Conservation (phyloP, 768 basidiomycete species). For the Candolleomyces aberdarensis region DNA sequence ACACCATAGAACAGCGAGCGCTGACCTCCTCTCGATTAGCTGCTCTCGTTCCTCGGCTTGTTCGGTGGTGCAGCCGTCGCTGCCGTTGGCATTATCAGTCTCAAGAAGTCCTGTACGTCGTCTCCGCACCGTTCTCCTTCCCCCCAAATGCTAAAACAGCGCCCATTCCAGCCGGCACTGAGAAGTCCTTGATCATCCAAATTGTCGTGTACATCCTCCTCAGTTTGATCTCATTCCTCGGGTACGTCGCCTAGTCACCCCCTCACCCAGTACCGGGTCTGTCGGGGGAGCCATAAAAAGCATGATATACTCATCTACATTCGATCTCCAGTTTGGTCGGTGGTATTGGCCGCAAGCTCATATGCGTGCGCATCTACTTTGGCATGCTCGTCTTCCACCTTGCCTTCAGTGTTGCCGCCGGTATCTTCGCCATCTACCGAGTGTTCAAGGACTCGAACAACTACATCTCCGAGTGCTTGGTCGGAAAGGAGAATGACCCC, state of each 20-base stretch:
- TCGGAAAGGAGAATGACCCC: constrained; percentile 24
- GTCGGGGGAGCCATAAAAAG: background rate
- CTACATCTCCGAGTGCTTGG: constrained; percentile 36
- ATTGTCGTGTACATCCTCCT: constrained; percentile 40
- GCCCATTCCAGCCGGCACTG: constrained; percentile 28
- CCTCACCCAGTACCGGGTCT: background rate
- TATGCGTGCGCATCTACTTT: constrained; percentile 41
- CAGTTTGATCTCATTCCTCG: constrained; percentile 41
- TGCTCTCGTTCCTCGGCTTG: constrained; percentile 44
- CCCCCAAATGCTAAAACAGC: constrained; percentile 1
- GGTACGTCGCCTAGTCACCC: constrained; percentile 26
- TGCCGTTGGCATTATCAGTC: constrained; percentile 33
- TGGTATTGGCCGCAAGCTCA: constrained; percentile 36
- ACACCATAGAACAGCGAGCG: background rate
- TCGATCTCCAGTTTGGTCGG: constrained; percentile 35
- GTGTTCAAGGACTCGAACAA: constrained; percentile 39
- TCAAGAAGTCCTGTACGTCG: constrained; percentile 27
- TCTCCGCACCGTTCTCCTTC: background rate
- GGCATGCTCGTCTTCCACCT: constrained; percentile 39
- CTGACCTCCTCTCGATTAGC: constrained; percentile 17
- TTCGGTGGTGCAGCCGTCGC: constrained; percentile 39
- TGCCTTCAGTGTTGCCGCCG: constrained; percentile 41
- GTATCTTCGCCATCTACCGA: constrained; percentile 41
- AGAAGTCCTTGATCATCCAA: constrained; percentile 38
- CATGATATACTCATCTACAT: background rate